Evolutionary conservation across 345 rosid species (phyloP).

Genomic region (Lagerstroemia speciosa): DNA sequence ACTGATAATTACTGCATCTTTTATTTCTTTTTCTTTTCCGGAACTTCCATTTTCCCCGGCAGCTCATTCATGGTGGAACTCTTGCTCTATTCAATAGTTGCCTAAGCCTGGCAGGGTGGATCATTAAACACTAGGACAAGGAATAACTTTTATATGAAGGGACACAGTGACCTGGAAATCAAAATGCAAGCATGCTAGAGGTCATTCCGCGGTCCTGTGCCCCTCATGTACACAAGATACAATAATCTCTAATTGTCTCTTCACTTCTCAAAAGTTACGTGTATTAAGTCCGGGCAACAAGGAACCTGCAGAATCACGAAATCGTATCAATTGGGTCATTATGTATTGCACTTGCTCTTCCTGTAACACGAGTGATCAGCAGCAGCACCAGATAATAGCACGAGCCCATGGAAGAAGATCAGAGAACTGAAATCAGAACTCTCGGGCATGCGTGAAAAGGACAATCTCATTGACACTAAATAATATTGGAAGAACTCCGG

Average conservation of each 20-base stretch:
- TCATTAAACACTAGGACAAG: too few relatives aligned
- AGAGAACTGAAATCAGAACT: not conserved
- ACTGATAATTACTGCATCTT: not conserved
- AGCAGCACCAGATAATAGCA: not conserved
- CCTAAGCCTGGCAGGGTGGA: not conserved
- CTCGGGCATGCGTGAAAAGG: not conserved
- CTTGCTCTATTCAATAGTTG: conserved; percentile 2
- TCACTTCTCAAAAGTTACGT: too few relatives aligned
- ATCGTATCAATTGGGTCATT: not conserved
- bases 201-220: not conserved
- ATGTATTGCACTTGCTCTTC: not conserved
- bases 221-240: too few relatives aligned
- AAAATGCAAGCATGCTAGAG: not conserved
- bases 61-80: conserved; percentile 6
- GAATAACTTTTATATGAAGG: too few relatives aligned
- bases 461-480: not conserved
- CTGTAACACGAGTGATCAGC: not conserved
- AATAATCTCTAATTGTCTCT: not conserved
- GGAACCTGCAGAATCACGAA: not conserved
- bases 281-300: not conserved
- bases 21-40: not conserved
- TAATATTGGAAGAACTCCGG: not conserved
- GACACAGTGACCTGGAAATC: too few relatives aligned
- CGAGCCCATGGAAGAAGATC: not conserved
- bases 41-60: not conserved